phyloP scores from a whole-genome alignment of 306 rosid genomes.

The Inga oerstediana region DNA sequence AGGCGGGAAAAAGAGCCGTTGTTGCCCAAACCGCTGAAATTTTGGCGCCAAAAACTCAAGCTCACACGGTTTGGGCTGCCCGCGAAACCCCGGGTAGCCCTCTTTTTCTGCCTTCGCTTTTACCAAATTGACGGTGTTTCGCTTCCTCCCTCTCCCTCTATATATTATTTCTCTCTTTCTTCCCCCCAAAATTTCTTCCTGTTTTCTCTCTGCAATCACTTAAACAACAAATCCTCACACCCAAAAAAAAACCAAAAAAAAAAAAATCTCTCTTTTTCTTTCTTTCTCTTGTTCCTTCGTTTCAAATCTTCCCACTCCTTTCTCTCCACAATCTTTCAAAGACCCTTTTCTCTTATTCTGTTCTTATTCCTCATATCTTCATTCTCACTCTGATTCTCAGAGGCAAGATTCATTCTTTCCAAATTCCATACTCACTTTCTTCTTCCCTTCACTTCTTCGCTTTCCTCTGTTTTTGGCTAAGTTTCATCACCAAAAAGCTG shows the following conservation, averaged over 20 bases:
- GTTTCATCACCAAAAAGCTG: neutral
- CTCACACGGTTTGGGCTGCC: constrained; percentile 68
- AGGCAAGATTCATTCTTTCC: constrained; percentile 38
- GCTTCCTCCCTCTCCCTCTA: constrained; percentile 16
- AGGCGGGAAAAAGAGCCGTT: constrained; percentile 99
- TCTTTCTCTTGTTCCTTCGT: constrained; percentile 26
- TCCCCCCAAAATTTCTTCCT: constrained; percentile 34
- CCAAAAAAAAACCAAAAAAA: neutral
- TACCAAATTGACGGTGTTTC: constrained; percentile 33
- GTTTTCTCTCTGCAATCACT: constrained; percentile 39
- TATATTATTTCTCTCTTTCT: constrained; percentile 28
- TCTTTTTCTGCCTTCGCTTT: constrained; percentile 32
- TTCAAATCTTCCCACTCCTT: constrained; percentile 37
- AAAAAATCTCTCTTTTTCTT: constrained; percentile 9
- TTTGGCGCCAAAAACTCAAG: constrained; percentile 57
- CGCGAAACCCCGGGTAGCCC: constrained; percentile 73
- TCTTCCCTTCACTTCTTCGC: neutral
- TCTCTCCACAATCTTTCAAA: constrained; percentile 38
- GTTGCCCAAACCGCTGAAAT: constrained; percentile 43
- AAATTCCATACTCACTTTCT: constrained; percentile 31
- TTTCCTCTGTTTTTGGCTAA: constrained; percentile 6
- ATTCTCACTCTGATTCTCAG: constrained; percentile 32
- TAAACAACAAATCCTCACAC: neutral
- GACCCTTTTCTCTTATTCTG: constrained; percentile 74
- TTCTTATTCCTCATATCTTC: constrained; percentile 55